Percentiles rank a stretch among this genome's conserved stretches.
Conservation (phyloP, 345 rosid species). For the Brassica incana region DNA sequence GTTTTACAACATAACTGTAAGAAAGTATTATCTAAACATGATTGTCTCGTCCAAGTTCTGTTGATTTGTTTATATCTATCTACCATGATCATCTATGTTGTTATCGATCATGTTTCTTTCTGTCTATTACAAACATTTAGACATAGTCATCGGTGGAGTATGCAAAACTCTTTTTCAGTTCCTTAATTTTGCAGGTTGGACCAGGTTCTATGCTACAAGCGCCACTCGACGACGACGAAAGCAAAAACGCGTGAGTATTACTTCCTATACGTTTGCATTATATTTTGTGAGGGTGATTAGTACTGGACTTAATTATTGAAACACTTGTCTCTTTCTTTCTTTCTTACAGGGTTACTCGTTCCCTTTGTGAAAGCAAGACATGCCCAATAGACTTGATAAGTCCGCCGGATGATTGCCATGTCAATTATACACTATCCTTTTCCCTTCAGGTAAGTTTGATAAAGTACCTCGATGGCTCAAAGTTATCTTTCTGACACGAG, state of each 20-base stretch:
- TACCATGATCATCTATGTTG: slow-evolving; percentile 3
- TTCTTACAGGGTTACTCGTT: slow-evolving; percentile 64
- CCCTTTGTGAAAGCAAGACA: slow-evolving; percentile 73
- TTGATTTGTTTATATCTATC: slow-evolving; percentile 20
- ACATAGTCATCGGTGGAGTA: slow-evolving; percentile 5
- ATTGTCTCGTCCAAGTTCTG: slow-evolving; percentile 18
- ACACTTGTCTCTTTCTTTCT: slow-evolving; percentile 9
- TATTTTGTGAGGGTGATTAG: slow-evolving; percentile 2
- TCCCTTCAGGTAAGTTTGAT: slow-evolving; percentile 74
- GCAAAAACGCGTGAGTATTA: slow-evolving; percentile 84
- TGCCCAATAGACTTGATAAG: slow-evolving; percentile 89
- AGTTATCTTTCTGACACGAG: slow-evolving; percentile 5
- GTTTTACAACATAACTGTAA: slow-evolving; percentile 94
- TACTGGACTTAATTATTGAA: slow-evolving; percentile 1
- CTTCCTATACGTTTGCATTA: slow-evolving; percentile 30
- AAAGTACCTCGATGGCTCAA: slow-evolving; percentile 26
- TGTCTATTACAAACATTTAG: slow-evolving; percentile 8
- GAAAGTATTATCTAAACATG: slow-evolving; percentile 30
- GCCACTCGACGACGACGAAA: slow-evolving; percentile 69
- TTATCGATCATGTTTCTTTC: slow-evolving; percentile 21
- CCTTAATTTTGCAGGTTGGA: slow-evolving; percentile 65
- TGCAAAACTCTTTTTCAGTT: slow-evolving; percentile 22
- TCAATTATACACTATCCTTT: slow-evolving; percentile 84
- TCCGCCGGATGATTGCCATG: slow-evolving; percentile 99
- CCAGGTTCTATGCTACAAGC: slow-evolving; percentile 88